phyloP scores from a whole-genome alignment of 768 basidiomycete species.

The Porphyrellus cyaneotinctus region DNA sequence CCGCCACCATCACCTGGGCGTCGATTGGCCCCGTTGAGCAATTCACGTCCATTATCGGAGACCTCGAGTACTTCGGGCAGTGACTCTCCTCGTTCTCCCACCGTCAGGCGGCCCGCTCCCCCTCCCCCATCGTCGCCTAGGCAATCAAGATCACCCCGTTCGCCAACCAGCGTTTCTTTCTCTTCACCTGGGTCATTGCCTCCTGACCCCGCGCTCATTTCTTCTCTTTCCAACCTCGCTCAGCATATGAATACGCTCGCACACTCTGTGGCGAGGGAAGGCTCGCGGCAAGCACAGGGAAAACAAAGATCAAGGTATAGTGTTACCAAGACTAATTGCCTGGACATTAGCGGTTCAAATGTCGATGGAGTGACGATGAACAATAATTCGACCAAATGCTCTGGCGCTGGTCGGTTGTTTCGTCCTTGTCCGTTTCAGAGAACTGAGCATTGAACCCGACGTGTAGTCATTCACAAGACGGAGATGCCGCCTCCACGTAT shows the following conservation, averaged over 20 bases:
- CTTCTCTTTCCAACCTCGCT: background rate
- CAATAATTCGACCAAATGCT: background rate
- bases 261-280: background rate
- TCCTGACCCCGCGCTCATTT: background rate
- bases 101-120: conserved; percentile 4
- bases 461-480: no score
- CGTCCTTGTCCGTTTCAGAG: no score
- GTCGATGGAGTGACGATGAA: conserved; percentile 10
- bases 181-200: background rate
- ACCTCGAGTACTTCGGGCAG: background rate
- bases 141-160: background rate
- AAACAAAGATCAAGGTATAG: background rate
- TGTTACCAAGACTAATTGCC: background rate
- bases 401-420: conserved; percentile 13
- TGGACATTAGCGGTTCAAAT: background rate
- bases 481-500: no score
- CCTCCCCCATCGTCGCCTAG: background rate
- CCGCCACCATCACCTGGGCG: no score
- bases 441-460: no score
- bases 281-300: background rate
- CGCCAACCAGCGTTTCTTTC: background rate
- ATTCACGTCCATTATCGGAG: background rate
- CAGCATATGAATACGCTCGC: background rate
- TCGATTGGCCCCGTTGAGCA: background rate
- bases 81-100: background rate